These are phyloP conservation scores for Maudiozyma humilis DNA, from an alignment of 1,139 yeast genomes.

Conservation along the genomic window DNA sequence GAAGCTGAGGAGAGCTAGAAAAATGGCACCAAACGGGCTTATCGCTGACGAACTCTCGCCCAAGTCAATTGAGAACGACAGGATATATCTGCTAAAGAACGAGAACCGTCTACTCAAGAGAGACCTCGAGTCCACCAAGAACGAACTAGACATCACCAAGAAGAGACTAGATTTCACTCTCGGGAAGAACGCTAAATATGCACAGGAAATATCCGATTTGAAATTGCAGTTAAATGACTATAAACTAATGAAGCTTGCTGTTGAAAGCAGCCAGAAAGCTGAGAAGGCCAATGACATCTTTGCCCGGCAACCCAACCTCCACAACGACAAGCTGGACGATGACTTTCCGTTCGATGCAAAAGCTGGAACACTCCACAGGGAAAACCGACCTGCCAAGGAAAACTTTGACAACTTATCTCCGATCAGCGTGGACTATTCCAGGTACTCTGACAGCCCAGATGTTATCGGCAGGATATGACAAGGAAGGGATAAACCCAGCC, in stretches of 20 bases:
- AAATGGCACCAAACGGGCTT: neutral
- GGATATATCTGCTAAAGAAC: slow-evolving; percentile 18
- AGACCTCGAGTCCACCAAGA: slow-evolving; percentile 3
- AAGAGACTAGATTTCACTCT: slow-evolving; percentile 3
- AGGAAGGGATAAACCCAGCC: too few relatives aligned
- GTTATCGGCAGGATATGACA: neutral
- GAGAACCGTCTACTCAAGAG: slow-evolving; percentile 33
- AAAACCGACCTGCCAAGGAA: slow-evolving; percentile 1
- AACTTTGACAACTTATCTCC: slow-evolving; percentile 25
- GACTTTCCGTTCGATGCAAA: neutral
- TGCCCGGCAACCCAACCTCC: neutral
- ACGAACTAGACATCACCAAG: slow-evolving; percentile 1
- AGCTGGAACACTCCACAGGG: neutral
- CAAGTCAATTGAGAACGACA: slow-evolving; percentile 15
- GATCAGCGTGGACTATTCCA: slow-evolving; percentile 26
- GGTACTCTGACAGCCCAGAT: slow-evolving; percentile 17
- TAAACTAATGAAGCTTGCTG: slow-evolving; percentile 30
- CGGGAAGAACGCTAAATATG: slow-evolving; percentile 45
- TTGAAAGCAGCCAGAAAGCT: slow-evolving; percentile 5
- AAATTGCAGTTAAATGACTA: slow-evolving; percentile 36
- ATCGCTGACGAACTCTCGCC: slow-evolving; percentile 1
- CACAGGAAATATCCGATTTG: slow-evolving; percentile 43
- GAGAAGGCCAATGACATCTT: neutral
- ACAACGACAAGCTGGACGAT: neutral
- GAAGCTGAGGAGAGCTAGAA: slow-evolving; percentile 16